Evolutionary conservation across 768 basidiomycete species (phyloP).

Genomic region (Leucocoprinus sp.): DNA sequence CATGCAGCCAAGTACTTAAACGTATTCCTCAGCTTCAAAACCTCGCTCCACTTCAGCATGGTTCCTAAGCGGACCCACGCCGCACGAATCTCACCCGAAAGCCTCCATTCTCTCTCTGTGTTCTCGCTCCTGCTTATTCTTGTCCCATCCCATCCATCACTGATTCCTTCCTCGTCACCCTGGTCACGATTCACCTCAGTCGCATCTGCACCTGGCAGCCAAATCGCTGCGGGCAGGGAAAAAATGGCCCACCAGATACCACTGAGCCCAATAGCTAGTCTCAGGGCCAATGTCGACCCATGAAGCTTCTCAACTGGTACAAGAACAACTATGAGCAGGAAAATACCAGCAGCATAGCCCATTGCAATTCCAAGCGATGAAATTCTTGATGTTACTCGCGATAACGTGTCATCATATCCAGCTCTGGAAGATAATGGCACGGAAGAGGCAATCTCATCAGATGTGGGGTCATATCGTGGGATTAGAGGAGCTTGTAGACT

Average conservation of each 20-base stretch:
- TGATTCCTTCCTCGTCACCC: constrained; percentile 13
- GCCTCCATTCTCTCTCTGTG: constrained; percentile 31
- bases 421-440: constrained; percentile 15
- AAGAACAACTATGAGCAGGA: constrained; percentile 62
- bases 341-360: constrained; percentile 80
- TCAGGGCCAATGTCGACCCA: constrained; percentile 70
- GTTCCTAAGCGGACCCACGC: constrained; percentile 73
- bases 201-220: constrained; percentile 46
- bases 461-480: constrained; percentile 11
- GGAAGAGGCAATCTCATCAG: neutral
- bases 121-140: constrained; percentile 15
- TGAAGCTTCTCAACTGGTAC: constrained; percentile 69
- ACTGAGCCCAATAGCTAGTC: constrained; percentile 77
- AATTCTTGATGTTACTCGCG: constrained; percentile 71
- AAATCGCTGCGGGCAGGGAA: constrained; percentile 68
- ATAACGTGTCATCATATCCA: constrained; percentile 51
- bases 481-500: constrained; percentile 33
- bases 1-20: constrained; percentile 89
- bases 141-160: constrained; percentile 8
- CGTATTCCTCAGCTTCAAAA: constrained; percentile 69
- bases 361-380: constrained; percentile 82
- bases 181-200: constrained; percentile 1
- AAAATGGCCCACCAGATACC: constrained; percentile 87
- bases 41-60: constrained; percentile 70
- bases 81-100: constrained; percentile 41